phyloP scores from a whole-genome alignment of 2,329 filamentous ascomycete genomes.

The Botrytis byssoidea region DNA sequence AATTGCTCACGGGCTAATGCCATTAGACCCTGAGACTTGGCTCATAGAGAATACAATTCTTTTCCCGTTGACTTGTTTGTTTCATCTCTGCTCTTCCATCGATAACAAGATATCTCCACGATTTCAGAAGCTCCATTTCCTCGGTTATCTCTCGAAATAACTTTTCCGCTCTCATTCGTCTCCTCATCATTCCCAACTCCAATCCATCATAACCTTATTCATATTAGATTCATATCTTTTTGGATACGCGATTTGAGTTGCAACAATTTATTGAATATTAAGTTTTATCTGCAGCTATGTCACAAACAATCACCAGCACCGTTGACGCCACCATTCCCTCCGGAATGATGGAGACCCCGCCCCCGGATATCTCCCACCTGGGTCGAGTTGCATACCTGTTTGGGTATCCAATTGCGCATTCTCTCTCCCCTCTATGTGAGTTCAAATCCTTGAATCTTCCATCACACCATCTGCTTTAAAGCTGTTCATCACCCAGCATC shows the following conservation, averaged over 20 bases:
- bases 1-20: background rate
- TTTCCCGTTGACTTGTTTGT: background rate
- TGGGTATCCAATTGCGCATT: constrained; percentile 55
- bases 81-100: background rate
- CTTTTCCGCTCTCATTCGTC: background rate
- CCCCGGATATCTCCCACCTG: constrained; percentile 27
- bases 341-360: constrained; percentile 26
- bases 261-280: background rate
- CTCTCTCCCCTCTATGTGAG: constrained; percentile 44
- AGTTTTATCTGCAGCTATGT: constrained; percentile 15
- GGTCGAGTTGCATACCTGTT: constrained; percentile 49
- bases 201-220: background rate
- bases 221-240: background rate
- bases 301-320: constrained; percentile 17
- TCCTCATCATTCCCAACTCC: background rate
- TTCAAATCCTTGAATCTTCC: background rate
- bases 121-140: constrained; percentile 4
- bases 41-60: background rate
- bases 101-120: background rate
- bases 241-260: background rate
- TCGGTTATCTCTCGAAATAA: constrained; percentile 1
- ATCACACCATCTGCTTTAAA: background rate
- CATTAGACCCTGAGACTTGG: constrained; percentile 4
- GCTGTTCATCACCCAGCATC: background rate
- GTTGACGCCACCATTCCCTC: constrained; percentile 15